Evolutionary conservation across 352 stramenopile species (phyloP).

Genomic region (Aphanomyces stellatus): DNA sequence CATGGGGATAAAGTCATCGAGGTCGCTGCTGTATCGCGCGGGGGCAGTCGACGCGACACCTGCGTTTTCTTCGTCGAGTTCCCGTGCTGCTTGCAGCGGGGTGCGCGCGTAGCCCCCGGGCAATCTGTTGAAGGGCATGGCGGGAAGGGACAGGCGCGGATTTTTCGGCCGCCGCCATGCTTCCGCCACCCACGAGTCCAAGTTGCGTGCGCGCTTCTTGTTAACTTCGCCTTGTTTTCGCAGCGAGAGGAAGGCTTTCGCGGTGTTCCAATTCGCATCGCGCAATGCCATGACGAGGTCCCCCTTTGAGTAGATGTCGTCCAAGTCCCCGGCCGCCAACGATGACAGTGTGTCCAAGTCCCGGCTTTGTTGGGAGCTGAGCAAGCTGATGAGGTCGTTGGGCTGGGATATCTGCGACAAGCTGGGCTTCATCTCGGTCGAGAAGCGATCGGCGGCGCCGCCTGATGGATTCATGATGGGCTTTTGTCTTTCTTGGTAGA

Average conservation of each 20-base stretch:
- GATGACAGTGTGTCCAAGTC: neutral
- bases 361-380: neutral
- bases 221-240: neutral
- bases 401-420: neutral
- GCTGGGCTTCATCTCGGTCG: neutral
- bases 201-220: slow-evolving; percentile 1
- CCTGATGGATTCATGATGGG: too few species aligned
- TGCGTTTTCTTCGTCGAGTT: too few species aligned
- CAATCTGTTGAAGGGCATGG: neutral
- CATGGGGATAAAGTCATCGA: neutral
- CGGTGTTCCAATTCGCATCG: neutral
- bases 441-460: neutral
- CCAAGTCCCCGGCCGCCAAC: neutral
- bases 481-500: too few species aligned
- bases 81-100: neutral
- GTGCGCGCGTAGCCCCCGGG: neutral
- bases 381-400: neutral
- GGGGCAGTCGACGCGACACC: too few species aligned
- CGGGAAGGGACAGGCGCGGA: neutral
- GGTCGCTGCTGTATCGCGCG: neutral
- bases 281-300: neutral
- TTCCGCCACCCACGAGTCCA: too few species aligned
- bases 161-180: neutral
- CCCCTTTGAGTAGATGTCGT: neutral
- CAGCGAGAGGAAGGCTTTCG: neutral